Conservation (phyloP, 2,329 filamentous ascomycete species). For the Paecilomyces variotii region DNA sequence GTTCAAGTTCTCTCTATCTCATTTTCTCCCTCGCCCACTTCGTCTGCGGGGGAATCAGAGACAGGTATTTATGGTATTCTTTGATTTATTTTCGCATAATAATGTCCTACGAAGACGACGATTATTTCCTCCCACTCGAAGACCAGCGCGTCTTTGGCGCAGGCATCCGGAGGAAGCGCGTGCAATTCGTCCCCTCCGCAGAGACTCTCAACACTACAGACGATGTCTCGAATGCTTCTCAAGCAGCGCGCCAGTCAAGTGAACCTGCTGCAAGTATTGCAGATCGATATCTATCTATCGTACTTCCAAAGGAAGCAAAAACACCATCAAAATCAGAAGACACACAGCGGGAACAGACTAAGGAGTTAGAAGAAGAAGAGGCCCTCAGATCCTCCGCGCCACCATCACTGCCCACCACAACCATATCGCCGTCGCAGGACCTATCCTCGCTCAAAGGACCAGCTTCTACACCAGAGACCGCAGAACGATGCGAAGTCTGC, state of each 20-base stretch:
- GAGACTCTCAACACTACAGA: conserved; percentile 24
- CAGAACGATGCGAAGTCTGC: conserved; percentile 47
- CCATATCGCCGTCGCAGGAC: background rate
- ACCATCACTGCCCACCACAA: background rate
- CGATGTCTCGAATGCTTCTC: conserved; percentile 16
- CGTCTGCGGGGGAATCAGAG: background rate
- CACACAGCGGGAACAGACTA: background rate
- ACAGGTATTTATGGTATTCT: background rate
- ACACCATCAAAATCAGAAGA: conserved; percentile 4
- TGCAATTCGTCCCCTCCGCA: conserved; percentile 52
- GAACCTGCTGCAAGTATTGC: conserved; percentile 23
- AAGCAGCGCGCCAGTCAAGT: conserved; percentile 12
- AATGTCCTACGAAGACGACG: conserved; percentile 41
- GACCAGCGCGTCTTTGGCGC: conserved; percentile 55
- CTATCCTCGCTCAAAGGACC: background rate
- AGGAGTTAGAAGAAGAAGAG: background rate
- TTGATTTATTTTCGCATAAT: conserved; percentile 8
- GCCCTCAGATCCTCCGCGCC: conserved; percentile 6
- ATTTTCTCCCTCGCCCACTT: background rate
- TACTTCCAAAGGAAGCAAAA: conserved; percentile 23
- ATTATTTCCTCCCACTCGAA: conserved; percentile 50
- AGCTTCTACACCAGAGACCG: background rate
- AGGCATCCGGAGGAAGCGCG: conserved; percentile 53
- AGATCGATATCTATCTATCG: conserved; percentile 41
- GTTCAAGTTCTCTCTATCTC: background rate